These are phyloP conservation scores for Nakaseomyces nivariensis DNA, from an alignment of 1,139 yeast genomes.

Conservation along the genomic window DNA sequence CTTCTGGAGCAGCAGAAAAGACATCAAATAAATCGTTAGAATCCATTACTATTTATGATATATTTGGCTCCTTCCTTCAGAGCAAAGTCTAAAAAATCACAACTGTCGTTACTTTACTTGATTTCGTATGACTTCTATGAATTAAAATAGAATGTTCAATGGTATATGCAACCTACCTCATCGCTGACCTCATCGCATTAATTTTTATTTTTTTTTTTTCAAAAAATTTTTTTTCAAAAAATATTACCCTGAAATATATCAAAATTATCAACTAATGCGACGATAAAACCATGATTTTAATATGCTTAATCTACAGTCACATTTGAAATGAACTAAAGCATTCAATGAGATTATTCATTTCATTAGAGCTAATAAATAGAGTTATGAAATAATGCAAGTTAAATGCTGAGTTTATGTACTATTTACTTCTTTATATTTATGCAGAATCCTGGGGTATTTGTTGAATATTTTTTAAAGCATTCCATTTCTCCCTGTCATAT, in stretches of 20 bases:
- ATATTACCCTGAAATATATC: not conserved
- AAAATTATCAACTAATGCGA: no score
- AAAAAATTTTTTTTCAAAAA: not conserved
- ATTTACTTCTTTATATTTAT: not conserved
- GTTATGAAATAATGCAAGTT: no score
- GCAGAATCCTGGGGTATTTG: not conserved
- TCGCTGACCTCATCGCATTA: not conserved
- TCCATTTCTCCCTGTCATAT: constrained; percentile 27
- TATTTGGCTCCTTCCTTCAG: not conserved
- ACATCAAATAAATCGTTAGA: constrained; percentile 53
- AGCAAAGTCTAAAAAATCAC: not conserved
- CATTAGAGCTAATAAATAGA: no score
- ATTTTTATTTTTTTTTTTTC: not conserved
- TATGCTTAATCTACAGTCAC: no score
- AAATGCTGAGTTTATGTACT: not conserved
- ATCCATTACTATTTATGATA: not conserved
- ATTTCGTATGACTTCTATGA: no score
- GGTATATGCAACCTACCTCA: not conserved
- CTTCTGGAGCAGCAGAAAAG: constrained; percentile 46
- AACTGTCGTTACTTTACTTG: not conserved
- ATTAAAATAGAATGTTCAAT: not conserved
- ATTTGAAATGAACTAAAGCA: no score
- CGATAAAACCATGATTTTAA: no score
- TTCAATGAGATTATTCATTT: no score
- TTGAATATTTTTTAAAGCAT: constrained; percentile 10